Evolutionary conservation across 2,329 filamentous ascomycete species (phyloP), one percentile per base, ranked within the genome.

Genomic region (Calonectria honghensis): DNA sequence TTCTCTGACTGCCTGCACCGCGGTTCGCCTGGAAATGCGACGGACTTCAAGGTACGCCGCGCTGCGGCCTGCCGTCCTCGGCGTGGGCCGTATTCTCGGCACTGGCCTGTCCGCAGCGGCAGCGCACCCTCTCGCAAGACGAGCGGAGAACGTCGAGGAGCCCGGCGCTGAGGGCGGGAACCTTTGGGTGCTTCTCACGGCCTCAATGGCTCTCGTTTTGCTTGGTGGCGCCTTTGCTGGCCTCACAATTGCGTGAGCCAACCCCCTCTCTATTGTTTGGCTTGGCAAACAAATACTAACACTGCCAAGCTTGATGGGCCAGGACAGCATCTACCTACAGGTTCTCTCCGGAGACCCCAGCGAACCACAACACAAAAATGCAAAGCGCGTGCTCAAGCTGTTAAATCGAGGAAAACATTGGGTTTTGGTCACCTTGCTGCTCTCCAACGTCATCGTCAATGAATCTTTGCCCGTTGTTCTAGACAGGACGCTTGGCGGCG

Each of bases 381-480:
- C 97, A 0, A 91, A 91, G 72, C 93, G 92, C 77, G 97, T 99
- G 14, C 90, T 97, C 79, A 90, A 92, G 54, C 88, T 99, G 35
- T 87, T 99, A 71, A 92, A 95, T 77, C 94, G 91, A 80, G 97
- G 97, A 81, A 99, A 99, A 85, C 97, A 99, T 85, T 99, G 97
- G 97, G 96, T 99, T 27, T 89, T 99, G 72, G 97, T 99, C 69
- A 98, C 97, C 3, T 88, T 99, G 32, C 90, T 99, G 10, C 89
- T 99, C 71, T 96, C 96, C 84, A 99, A 99, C 84, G 97, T 99
- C 82, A 97, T 99, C 81, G 98, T 97, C 78, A 98, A 99, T 85
- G 97, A 98, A 86, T 97, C 96, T 3, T 89, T 98, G 18, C 97
- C 97, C 35, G 98, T 99, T 76, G 95, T 99, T 14, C 91, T 99